Conservation (phyloP, 495 filamentous ascomycete genomes). For the Annulohypoxylon stygium region DNA sequence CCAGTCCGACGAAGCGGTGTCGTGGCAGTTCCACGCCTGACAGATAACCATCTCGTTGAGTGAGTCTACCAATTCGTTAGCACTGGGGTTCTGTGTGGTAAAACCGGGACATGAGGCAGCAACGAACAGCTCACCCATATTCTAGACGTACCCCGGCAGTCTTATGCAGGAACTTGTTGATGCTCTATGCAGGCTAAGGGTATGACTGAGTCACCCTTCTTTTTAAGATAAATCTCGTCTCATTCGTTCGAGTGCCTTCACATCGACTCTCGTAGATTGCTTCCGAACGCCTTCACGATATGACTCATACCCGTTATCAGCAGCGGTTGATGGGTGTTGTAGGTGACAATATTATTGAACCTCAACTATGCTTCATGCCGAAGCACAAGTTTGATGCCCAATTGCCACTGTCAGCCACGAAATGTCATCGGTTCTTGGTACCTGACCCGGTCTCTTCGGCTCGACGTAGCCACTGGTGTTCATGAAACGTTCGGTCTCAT, state of each 20-base stretch:
- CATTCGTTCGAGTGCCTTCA: not conserved
- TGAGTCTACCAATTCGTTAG: not conserved
- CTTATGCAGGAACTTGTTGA: not conserved
- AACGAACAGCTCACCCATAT: not conserved
- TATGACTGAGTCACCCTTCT: not conserved
- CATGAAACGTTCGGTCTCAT: constrained; percentile 17
- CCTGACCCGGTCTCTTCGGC: constrained; percentile 21
- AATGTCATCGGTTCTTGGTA: constrained; percentile 8
- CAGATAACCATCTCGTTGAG: not conserved
- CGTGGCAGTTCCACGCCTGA: constrained; percentile 1
- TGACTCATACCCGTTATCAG: constrained; percentile 18
- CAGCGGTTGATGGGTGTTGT: not conserved
- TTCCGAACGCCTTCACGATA: constrained; percentile 4
- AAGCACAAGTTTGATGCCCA: constrained; percentile 34
- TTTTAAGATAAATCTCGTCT: not conserved
- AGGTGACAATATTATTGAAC: constrained; percentile 7
- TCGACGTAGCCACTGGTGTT: constrained; percentile 8
- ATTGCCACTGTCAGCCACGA: constrained; percentile 16
- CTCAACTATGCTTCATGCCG: constrained; percentile 15
- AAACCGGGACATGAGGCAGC: not conserved
- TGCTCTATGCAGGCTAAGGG: not conserved
- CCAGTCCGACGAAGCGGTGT: constrained; percentile 8
- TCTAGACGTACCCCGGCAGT: constrained; percentile 1
- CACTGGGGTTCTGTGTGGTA: not conserved
- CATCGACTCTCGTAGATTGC: not conserved